Base-by-base conservation (phyloP, 495 filamentous ascomycete genomes). In the Astrothelium subdiscretum region DNA sequence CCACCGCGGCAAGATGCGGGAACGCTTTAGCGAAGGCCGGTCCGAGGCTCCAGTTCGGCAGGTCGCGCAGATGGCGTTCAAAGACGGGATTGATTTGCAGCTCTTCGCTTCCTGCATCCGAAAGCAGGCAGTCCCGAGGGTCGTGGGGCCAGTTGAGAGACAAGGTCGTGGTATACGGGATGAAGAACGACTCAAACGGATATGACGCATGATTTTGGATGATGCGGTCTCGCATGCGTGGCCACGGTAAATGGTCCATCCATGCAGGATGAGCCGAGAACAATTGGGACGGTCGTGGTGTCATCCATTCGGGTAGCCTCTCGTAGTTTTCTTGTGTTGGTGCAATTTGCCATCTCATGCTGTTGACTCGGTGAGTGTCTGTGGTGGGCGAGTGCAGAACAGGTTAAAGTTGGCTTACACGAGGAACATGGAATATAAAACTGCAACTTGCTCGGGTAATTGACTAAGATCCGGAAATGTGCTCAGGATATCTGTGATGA, bases 391-490 rank as follows among this genome's bases (percentile, higher is more conserved):
- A 38, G 15, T 38, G 35, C 8, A 15, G 15, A 6, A 6, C 35
- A 8, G 15, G 15, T 38, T 15, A 38, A 38, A n/a, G n/a, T n/a
- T 38, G 35, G 8, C 35, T 38, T 38, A 38, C 35, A 38, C 35
- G 10, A 90, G 80, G 71, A 92, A 92, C 89, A 91, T 92, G 68
- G 81, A 73, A 66, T 87, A 89, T n/a, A 92, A 77, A 5, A 91
- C 81, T 20, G 84, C 89, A 2, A 91, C 82, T 66, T 88, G 85
- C 70, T 92, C 90, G 3, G 90, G 89, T 0, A 92, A 78, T 2
- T 74, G 73, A 13, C 74, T 75, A 8, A 95, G 79, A 63, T 85
- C 83, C 0, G 89, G 88, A 65, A 92, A 91, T 26, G 83, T 85
- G 42, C 81, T 75, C 0, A 92, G 76, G 63, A 94, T 89, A 70